phyloP scores from a whole-genome alignment of 2,329 filamentous ascomycete genomes.

The Xylaria sp. region DNA sequence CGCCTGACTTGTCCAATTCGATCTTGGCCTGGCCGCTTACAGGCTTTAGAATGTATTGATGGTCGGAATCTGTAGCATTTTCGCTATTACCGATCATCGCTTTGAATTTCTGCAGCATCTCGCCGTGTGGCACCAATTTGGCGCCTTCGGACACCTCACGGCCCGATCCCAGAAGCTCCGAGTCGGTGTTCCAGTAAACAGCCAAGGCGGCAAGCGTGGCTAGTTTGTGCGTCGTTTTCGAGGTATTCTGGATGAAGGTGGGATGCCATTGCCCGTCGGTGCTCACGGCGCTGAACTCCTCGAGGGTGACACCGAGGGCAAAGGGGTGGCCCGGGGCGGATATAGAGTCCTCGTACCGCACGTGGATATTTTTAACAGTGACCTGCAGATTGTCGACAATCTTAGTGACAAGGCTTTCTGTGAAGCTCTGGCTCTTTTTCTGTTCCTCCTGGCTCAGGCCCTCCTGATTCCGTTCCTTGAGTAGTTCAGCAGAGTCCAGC shows the following conservation, averaged over 20 bases:
- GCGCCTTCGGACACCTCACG: conserved; percentile 73
- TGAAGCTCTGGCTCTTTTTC: conserved; percentile 97
- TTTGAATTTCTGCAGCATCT: conserved; percentile 81
- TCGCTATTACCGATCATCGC: conserved; percentile 81
- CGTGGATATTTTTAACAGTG: conserved; percentile 96
- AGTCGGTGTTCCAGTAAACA: conserved; percentile 98
- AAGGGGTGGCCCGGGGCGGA: conserved; percentile 96
- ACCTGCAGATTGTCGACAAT: conserved; percentile 99
- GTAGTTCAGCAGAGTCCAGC: conserved; percentile 91
- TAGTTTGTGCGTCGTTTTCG: conserved; percentile 87
- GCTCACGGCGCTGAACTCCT: conserved; percentile 96
- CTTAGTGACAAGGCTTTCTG: conserved; percentile 91
- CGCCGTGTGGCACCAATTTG: conserved; percentile 74
- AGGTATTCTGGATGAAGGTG: conserved; percentile 91
- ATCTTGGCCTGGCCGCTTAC: conserved; percentile 95
- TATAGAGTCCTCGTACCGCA: conserved; percentile 97
- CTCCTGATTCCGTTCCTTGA: conserved; percentile 92
- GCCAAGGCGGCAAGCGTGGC: conserved; percentile 89
- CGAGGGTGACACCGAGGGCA: conserved; percentile 87
- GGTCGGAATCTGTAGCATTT: conserved; percentile 62
- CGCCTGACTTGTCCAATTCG: conserved; percentile 92
- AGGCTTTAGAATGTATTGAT: conserved; percentile 95
- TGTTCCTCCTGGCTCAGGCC: conserved; percentile 95
- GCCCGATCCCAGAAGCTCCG: conserved; percentile 82
- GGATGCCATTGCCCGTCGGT: conserved; percentile 96